Percentiles rank a stretch among this genome's conserved stretches.
Evolutionary conservation across 2,329 filamentous ascomycete genomes (phyloP).

Genomic region (Thielaviopsis ethacetica): DNA sequence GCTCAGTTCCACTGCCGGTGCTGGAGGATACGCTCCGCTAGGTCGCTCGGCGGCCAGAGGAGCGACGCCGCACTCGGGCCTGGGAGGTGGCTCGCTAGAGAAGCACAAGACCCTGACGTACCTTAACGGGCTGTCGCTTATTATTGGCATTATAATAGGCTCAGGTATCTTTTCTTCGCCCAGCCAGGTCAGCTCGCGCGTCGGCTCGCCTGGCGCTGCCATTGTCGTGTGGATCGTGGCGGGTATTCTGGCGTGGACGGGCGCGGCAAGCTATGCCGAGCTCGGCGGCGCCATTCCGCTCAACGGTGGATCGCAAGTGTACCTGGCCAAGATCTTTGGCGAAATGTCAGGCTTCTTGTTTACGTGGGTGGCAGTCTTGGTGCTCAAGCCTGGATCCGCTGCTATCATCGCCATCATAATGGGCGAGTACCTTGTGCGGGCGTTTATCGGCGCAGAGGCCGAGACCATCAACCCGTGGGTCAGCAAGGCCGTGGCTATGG

Average conservation of each 20-base stretch:
- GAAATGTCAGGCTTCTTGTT: constrained; percentile 88
- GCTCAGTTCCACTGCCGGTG: constrained; percentile 61
- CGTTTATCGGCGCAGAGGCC: constrained; percentile 72
- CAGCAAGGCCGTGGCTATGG: constrained; percentile 71
- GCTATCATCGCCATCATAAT: constrained; percentile 97
- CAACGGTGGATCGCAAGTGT: constrained; percentile 87
- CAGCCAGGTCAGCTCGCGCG: constrained; percentile 79
- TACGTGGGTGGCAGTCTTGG: constrained; percentile 87
- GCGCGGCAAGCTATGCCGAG: constrained; percentile 87
- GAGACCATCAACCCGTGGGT: constrained; percentile 72
- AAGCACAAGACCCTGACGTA: constrained; percentile 94
- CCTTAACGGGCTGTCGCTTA: constrained; percentile 77
- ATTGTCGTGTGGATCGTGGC: constrained; percentile 85
- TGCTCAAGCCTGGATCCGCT: constrained; percentile 81
- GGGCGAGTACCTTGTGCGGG: constrained; percentile 89
- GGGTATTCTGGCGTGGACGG: constrained; percentile 89
- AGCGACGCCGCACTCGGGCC: constrained; percentile 22
- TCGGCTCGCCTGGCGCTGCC: constrained; percentile 77
- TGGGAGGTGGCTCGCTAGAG: constrained; percentile 70
- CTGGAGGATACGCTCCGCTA: constrained; percentile 65
- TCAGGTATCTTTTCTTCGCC: constrained; percentile 94
- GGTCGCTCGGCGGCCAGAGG: constrained; percentile 52
- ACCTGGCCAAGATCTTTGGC: constrained; percentile 90
- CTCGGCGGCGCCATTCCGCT: constrained; percentile 88
- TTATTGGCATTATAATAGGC: constrained; percentile 87